These are phyloP conservation scores for Halenospora varia DNA, from an alignment of 495 filamentous ascomycete genomes.

Conservation along the genomic window DNA sequence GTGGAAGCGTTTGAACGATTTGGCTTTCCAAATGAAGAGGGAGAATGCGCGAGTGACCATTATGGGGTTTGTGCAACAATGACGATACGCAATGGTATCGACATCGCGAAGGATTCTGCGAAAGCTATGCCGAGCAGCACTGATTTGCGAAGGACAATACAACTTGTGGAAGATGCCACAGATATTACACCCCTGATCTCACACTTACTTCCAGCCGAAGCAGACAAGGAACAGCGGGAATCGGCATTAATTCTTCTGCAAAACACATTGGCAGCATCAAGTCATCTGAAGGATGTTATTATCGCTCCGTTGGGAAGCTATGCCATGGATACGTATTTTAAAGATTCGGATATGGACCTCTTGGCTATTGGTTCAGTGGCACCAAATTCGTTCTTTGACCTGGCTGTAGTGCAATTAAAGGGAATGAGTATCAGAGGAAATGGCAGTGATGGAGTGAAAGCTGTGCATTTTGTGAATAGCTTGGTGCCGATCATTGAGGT, in stretches of 20 bases:
- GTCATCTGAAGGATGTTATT: conserved; percentile 22
- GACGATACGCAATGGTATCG: too few relatives aligned
- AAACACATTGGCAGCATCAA: conserved; percentile 30
- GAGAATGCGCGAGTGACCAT: conserved; percentile 48
- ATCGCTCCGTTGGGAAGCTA: conserved; percentile 57
- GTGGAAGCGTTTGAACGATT: conserved; percentile 42
- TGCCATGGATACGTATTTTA: conserved; percentile 51
- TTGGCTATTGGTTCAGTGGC: conserved; percentile 54
- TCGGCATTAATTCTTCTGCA: conserved; percentile 40
- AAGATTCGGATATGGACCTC: conserved; percentile 53
- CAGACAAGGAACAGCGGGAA: too few relatives aligned
- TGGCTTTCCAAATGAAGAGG: conserved; percentile 32
- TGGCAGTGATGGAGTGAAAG: conserved; percentile 29
- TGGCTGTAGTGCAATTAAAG: conserved; percentile 45
- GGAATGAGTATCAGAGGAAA: conserved; percentile 21
- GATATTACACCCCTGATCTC: too few relatives aligned
- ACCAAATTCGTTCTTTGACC: conserved; percentile 48
- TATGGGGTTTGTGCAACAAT: conserved; percentile 46
- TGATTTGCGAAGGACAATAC: too few relatives aligned
- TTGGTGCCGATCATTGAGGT: conserved; percentile 53
- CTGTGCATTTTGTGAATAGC: conserved; percentile 48
- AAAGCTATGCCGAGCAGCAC: too few relatives aligned
- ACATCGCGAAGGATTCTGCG: too few relatives aligned
- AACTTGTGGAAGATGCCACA: too few relatives aligned
- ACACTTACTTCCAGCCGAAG: too few relatives aligned